Conservation (phyloP, 148 eudicot genomes). For the Gaultheria prostrata region DNA sequence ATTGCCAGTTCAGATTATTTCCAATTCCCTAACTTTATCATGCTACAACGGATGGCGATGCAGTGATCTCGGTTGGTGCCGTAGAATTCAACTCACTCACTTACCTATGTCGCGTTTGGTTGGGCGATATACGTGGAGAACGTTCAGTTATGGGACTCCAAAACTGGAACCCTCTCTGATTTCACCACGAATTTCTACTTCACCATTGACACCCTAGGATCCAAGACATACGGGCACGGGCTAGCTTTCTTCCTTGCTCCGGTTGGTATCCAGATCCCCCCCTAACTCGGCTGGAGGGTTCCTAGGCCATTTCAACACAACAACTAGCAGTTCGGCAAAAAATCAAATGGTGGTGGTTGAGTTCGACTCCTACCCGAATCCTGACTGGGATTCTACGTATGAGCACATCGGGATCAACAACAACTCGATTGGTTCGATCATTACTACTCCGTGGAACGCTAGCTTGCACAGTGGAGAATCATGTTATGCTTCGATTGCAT, state of each 20-base stretch:
- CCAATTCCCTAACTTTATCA: conserved; percentile 22
- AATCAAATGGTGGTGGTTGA: conserved; percentile 31
- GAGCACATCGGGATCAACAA: conserved; percentile 64
- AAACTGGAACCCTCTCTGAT: not conserved
- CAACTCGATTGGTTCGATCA: conserved; percentile 36
- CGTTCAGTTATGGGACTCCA: conserved; percentile 33
- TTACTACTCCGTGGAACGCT: conserved; percentile 40
- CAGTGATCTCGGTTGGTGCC: conserved; percentile 28
- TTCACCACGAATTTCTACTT: conserved; percentile 43
- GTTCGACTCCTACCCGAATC: not conserved
- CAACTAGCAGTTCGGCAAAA: conserved; percentile 16
- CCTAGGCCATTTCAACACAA: conserved; percentile 52
- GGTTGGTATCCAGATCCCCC: conserved; percentile 37
- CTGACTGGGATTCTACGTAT: not conserved
- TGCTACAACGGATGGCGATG: conserved; percentile 16
- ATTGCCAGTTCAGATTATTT: conserved; percentile 21
- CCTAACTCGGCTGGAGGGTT: conserved; percentile 49
- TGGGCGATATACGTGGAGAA: conserved; percentile 31
- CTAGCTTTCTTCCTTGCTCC: conserved; percentile 52
- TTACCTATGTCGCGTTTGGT: conserved; percentile 33
- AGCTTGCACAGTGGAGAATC: conserved; percentile 37
- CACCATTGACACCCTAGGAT: conserved; percentile 27
- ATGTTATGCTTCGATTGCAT: conserved; percentile 43
- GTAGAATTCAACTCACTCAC: conserved; percentile 30
- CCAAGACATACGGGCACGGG: conserved; percentile 46